Evolutionary conservation across 2,329 filamentous ascomycete genomes (phyloP), one percentile per base, ranked within the genome.

Genomic region (Aspergillus piperis): DNA sequence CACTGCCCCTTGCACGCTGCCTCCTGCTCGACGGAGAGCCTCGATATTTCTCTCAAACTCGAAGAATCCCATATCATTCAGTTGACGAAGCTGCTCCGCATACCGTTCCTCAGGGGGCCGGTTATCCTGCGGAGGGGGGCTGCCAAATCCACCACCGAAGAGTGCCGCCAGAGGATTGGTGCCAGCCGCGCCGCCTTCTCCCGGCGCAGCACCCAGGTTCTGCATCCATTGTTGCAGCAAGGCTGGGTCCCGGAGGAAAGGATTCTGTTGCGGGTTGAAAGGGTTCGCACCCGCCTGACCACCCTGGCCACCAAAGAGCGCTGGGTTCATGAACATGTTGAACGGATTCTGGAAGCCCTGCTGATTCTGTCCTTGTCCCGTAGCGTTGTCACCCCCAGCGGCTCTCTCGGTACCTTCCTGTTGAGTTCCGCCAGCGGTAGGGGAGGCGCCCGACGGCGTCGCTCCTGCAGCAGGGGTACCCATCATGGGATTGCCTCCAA

Each of bases 1-100:
- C 54, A 79, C 71, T 2, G 77, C 95, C 10, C 94, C 95, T 75
- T 98, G 92, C 42, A 98, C 95, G 74, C 91, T 97, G 10, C 95
- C 95, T 8, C 95, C 95, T 62, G 91, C 91, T 70, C 94, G 86
- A 75, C 94, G 85, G 71, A 99, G 80, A 5, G 95, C 95, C 58
- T 90, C 88, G 32, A 99, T 87, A 69, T 99, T 99, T 68, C 90
- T 82, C 55, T 99, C 94, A 72, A 98, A 99, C 73, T 99, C 93
- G 74, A 88, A 96, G 79, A 99, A 99, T 3, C 95, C 95, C 95
- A 99, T 99, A 66, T 98, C 95, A 75, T 99, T 99, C 64, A 99
- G 80, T 78, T 98, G 92, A 62, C 92, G 84, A 53, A 99, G 82
- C 78, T 99, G 94, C 32, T 91, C 88, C 3, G 90, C 92, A 70